Evolutionary conservation across 148 eudicot species (phyloP), one percentile per base, ranked within the genome.

Genomic region (Selenicereus undatus): DNA sequence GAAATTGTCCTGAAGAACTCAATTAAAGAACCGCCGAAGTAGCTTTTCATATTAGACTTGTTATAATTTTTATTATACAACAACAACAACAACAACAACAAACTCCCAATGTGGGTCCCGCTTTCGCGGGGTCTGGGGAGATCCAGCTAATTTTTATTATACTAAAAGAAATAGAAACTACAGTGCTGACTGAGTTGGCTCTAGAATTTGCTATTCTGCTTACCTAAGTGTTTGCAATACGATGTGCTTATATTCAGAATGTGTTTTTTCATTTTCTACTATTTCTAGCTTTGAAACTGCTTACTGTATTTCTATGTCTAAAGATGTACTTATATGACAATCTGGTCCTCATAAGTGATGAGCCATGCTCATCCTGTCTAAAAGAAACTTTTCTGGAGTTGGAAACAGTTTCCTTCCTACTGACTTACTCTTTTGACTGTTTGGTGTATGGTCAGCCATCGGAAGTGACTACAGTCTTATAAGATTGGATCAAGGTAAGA

Each of bases 361-460:
- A n/a, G 30, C 21, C 29, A 36, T 36, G 43, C 36, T 62, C 35
- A 7, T 14, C 11, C 70, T 36, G 11, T 77, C 51, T 20, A 43
- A 42, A 42, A 64, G 21, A 74, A 68, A 2, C 22, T 36, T 72
- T 56, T 58, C 52, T 78, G 42, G 35, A 64, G 75, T 42, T 45
- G 58, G 36, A 35, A 13, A 75, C 29, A 12, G 10, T 50, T 58
- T 69, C 27, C 62, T 56, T 51, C 74, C 78, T 82, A 58, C 84
- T 79, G 58, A 71, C 52, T 45, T 24, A 70, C 56, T 54, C 76
- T 78, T 79, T 32, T 73, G 52, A 72, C 14, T 78, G 74, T 81
- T 73, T 83, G 79, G 80, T 76, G 62, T 82, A 72, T 87, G 80
- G 80, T 81, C 92, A 85, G 85, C 78, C 77, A 79, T 84, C 86